A percentile compares a stretch with the other conserved stretches of the same genome.
These are phyloP conservation scores for Cladosporium sp. DNA, from an alignment of 2,329 filamentous ascomycete genomes.

Conservation along the genomic window DNA sequence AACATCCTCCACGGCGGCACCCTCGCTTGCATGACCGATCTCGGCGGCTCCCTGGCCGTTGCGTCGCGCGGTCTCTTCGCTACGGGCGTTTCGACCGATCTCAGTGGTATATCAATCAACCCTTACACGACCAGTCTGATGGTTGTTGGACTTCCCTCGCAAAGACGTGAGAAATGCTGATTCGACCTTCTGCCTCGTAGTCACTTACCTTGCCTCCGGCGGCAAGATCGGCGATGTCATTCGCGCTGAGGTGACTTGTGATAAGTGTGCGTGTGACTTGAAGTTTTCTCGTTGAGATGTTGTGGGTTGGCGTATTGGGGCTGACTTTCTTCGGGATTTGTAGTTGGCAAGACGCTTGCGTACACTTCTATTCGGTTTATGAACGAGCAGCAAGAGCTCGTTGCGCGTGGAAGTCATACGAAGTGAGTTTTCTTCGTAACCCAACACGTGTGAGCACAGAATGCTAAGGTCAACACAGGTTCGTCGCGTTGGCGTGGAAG, in stretches of 20 bases:
- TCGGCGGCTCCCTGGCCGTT: constrained; percentile 62
- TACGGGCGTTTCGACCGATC: constrained; percentile 63
- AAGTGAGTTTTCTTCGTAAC: constrained; percentile 47
- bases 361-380: constrained; percentile 60
- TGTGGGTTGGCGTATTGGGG: too few species aligned
- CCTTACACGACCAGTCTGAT: too few species aligned
- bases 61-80: constrained; percentile 62
- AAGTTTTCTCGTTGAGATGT: too few species aligned
- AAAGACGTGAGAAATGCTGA: too few species aligned
- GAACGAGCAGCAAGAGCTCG: constrained; percentile 55
- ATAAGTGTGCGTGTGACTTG: constrained; percentile 58
- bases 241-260: constrained; percentile 55
- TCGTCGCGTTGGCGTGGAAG: constrained; percentile 57
- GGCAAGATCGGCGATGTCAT: constrained; percentile 56
- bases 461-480: constrained; percentile 35
- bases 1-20: constrained; percentile 75
- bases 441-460: background rate
- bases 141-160: too few species aligned
- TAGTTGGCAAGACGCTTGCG: constrained; percentile 62
- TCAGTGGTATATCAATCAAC: too few species aligned
- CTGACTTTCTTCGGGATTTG: too few species aligned
- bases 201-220: constrained; percentile 61
- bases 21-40: constrained; percentile 69
- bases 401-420: constrained; percentile 64
- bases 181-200: too few species aligned